Evolutionary conservation across 2,329 filamentous ascomycete genomes (phyloP), one percentile per base, ranked within the genome.

Genomic region (Fusarium equiseti): DNA sequence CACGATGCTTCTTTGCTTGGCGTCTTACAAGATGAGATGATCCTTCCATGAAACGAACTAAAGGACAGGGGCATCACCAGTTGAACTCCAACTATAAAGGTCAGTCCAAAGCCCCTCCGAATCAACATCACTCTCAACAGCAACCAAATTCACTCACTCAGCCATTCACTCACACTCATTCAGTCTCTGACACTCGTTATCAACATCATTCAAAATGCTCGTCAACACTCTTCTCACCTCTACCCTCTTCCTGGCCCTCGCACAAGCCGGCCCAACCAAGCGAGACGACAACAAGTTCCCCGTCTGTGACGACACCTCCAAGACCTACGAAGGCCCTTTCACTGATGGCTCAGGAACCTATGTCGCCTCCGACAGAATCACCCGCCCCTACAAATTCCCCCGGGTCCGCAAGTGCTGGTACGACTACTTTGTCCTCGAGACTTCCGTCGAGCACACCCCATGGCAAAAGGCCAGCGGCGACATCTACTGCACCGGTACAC

Each of bases 351-450:
- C 42, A 13, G 60, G 60, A n/a, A 63, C 60, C 13, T 63, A 63
- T 11, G 60, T 48, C 1, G 20, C 60, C 5, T 63, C 60, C 3
- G 60, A 63, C 27, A 16, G 58, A 29, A 7, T 5, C n/a, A 63
- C 58, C 4, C 60, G 18, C 16, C 58, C 60, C 22, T 63, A 63
- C 35, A 63, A 63, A 4, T 63, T 63, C 16, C 60, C 60, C 16
- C n/a, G 5, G 6, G 22, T 63, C 35, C 58, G 60, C 15, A 63
- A 63, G 24, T 63, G 58, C 22, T 63, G 60, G 60, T 63, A 56
- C 16, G 60, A 63, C 27, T 63, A 63, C 42, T 63, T 15, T 13
- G 58, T 63, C 2, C 20, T 63, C 22, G 60, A 63, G 42, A 43
- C 60, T n/a, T 55, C 60, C 0, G 43, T 43, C 5, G 48, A 63